Conservation (phyloP, 495 filamentous ascomycete species). For the Penicillium robsamsonii region DNA sequence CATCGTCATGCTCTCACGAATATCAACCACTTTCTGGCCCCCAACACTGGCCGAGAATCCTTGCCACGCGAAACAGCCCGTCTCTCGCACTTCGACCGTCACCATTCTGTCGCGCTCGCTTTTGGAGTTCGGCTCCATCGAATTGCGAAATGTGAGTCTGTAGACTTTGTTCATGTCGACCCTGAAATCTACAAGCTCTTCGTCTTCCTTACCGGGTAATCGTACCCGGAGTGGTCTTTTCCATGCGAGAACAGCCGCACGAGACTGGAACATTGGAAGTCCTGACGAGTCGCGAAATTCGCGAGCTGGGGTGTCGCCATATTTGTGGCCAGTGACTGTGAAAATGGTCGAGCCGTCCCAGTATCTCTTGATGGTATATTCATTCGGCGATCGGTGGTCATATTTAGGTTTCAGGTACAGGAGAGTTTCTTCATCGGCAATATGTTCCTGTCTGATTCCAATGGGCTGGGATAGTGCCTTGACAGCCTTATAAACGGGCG, state of each 20-base stretch:
- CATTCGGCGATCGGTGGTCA: constrained; percentile 12
- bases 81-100: constrained; percentile 8
- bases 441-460: constrained; percentile 8
- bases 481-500: not conserved
- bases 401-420: constrained; percentile 22
- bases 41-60: constrained; percentile 5
- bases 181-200: constrained; percentile 15
- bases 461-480: not conserved
- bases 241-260: not conserved
- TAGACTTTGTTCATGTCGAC: not conserved
- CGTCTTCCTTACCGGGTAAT: constrained; percentile 16
- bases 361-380: constrained; percentile 20
- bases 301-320: constrained; percentile 10
- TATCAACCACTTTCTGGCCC: constrained; percentile 17
- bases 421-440: constrained; percentile 5
- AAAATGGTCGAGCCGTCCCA: constrained; percentile 16
- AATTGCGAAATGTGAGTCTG: constrained; percentile 17
- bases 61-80: not conserved
- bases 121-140: constrained; percentile 2
- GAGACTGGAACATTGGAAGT: constrained; percentile 20
- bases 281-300: constrained; percentile 26
- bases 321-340: constrained; percentile 21
- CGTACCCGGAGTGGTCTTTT: constrained; percentile 16
- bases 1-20: constrained; percentile 21
- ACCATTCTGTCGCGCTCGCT: constrained; percentile 14